Evolutionary conservation across 768 basidiomycete species (phyloP).

Genomic region (Lactifluus rugatus): DNA sequence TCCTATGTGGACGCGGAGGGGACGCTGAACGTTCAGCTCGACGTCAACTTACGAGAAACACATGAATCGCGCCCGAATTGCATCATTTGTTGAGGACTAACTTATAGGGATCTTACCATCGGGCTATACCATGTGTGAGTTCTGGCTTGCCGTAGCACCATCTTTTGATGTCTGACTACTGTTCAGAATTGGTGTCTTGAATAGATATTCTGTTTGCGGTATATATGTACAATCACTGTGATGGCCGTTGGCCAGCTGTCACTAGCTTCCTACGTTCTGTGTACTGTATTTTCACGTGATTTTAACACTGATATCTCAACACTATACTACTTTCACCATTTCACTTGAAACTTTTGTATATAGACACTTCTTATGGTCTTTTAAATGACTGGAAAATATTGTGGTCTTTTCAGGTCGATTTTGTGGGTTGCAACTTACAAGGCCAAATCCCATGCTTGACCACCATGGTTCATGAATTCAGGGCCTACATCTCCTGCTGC

Average conservation of each 20-base stretch:
- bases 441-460: no score
- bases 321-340: no score
- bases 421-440: no score
- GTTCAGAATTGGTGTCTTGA: neutral
- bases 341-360: no score
- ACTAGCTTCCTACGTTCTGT: no score
- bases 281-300: no score
- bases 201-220: neutral
- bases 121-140: neutral
- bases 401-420: no score
- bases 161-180: neutral
- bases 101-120: neutral
- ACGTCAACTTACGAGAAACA: conserved; percentile 15
- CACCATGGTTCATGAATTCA: no score
- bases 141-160: neutral
- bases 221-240: neutral
- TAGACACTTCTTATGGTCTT: no score
- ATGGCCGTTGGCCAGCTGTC: neutral
- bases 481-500: no score
- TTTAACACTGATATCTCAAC: no score
- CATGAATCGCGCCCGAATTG: conserved; percentile 1
- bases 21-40: conserved; percentile 17
- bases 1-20: conserved; percentile 14
- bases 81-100: conserved; percentile 11
- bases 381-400: no score